Evolutionary conservation across 176 grass and related monocot genomes (phyloP).

Genomic region (Musa schizocarpa): DNA sequence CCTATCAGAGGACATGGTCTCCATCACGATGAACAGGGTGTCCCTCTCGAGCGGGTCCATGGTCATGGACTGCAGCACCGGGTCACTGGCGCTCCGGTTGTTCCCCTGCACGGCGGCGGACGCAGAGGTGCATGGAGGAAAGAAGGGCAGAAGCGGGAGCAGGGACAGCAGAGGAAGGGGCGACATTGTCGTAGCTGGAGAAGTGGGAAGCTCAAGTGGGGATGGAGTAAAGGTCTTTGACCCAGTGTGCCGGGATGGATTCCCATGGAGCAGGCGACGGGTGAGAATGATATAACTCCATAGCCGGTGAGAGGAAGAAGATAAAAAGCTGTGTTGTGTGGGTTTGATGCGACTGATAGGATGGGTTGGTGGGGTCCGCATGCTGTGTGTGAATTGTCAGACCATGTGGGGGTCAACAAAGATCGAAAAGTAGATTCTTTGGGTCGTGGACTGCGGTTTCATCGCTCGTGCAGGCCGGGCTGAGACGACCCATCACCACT

Average conservation of each 20-base stretch:
- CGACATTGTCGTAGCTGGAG: too few species aligned
- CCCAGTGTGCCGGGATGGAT: not conserved
- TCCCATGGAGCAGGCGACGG: not conserved
- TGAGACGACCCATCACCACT: too few species aligned
- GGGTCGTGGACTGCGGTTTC: not conserved
- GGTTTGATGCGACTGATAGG: not conserved
- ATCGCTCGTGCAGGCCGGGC: too few species aligned
- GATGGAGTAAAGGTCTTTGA: not conserved
- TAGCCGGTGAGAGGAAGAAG: not conserved
- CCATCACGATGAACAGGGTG: conserved; percentile 73
- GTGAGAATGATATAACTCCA: not conserved
- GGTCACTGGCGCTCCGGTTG: not conserved
- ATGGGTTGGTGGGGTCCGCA: not conserved
- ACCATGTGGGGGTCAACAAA: not conserved
- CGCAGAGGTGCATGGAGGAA: not conserved
- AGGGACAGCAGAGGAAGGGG: not conserved
- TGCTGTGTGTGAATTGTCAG: too few species aligned
- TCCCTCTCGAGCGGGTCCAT: conserved; percentile 56
- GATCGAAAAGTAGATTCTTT: not conserved
- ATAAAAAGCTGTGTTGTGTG: not conserved
- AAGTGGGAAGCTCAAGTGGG: not conserved
- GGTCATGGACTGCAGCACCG: conserved; percentile 6
- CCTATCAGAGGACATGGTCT: conserved; percentile 61
- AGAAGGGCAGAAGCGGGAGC: not conserved
- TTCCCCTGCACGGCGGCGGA: too few species aligned